These are phyloP conservation scores for Prunus dulcis DNA, from an alignment of 306 rosid species.

Conservation along the genomic window DNA sequence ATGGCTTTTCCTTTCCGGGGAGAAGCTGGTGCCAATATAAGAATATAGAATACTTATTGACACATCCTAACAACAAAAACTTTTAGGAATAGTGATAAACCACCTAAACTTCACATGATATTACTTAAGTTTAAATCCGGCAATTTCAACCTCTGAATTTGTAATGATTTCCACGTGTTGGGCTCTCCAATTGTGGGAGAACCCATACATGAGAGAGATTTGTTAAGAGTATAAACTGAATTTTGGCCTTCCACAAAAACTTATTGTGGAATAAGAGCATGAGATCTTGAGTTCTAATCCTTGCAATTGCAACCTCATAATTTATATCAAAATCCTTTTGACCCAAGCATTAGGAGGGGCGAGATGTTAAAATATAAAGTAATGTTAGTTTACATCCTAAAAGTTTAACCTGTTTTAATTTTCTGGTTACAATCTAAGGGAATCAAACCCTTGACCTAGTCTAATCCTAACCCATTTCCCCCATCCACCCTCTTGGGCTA, in stretches of 20 bases:
- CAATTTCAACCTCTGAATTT: slow-evolving; percentile 1
- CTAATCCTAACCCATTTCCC: too few relatives aligned
- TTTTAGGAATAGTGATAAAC: neutral
- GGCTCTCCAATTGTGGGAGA: neutral
- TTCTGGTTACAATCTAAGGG: too few relatives aligned
- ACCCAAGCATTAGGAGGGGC: neutral
- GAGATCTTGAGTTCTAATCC: neutral
- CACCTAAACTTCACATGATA: slow-evolving; percentile 7
- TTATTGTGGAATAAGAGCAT: neutral
- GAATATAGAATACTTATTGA: neutral
- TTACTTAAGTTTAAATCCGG: neutral
- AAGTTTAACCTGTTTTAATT: too few relatives aligned
- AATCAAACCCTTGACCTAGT: too few relatives aligned
- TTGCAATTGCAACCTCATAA: neutral
- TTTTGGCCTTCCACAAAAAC: neutral
- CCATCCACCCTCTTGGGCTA: too few relatives aligned
- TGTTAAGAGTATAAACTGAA: neutral
- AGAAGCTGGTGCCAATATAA: neutral
- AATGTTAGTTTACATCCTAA: neutral
- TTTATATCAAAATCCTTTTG: neutral
- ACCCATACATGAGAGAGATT: neutral
- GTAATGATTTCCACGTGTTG: neutral
- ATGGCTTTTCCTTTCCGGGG: neutral
- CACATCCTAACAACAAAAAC: neutral
- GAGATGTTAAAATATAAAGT: neutral